Evolutionary conservation across 176 grass and related monocot genomes (phyloP).

Genomic region (Phragmites australis): DNA sequence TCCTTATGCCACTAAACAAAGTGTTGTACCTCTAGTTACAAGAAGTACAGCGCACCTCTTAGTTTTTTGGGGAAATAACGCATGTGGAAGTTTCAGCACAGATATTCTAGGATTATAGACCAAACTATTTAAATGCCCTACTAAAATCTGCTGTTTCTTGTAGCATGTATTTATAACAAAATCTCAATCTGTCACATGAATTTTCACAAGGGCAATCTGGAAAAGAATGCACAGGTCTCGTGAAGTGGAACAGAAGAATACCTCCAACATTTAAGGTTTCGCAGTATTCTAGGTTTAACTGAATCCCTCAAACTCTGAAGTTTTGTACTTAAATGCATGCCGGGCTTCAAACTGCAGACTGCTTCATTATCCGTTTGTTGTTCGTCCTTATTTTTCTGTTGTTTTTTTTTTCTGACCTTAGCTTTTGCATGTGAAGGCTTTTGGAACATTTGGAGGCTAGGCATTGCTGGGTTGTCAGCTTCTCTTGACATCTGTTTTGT

Average conservation of each 20-base stretch:
- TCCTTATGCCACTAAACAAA: background rate
- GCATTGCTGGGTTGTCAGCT: slow-evolving; percentile 81
- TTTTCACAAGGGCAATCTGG: background rate
- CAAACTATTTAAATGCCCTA: slow-evolving; percentile 8
- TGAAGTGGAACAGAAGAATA: too few species aligned
- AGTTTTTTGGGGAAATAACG: background rate
- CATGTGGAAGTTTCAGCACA: background rate
- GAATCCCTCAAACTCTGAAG: too few species aligned
- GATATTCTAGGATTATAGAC: background rate
- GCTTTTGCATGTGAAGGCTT: slow-evolving; percentile 54
- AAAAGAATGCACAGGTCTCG: too few species aligned
- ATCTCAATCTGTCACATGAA: background rate
- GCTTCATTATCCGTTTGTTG: background rate
- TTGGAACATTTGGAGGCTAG: slow-evolving; percentile 92
- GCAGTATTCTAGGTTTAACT: too few species aligned
- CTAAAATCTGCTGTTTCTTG: slow-evolving; percentile 8
- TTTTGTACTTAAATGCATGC: too few species aligned
- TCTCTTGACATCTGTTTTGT: slow-evolving; percentile 91
- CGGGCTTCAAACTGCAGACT: too few species aligned
- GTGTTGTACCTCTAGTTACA: slow-evolving; percentile 4
- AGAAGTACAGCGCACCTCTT: background rate
- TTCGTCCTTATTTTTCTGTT: background rate
- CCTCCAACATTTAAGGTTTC: too few species aligned
- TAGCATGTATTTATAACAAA: background rate
- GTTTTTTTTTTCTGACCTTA: background rate